These are phyloP conservation scores for Thalassiosira livingstoniorum DNA, from an alignment of 352 stramenopile species.

Conservation along the genomic window DNA sequence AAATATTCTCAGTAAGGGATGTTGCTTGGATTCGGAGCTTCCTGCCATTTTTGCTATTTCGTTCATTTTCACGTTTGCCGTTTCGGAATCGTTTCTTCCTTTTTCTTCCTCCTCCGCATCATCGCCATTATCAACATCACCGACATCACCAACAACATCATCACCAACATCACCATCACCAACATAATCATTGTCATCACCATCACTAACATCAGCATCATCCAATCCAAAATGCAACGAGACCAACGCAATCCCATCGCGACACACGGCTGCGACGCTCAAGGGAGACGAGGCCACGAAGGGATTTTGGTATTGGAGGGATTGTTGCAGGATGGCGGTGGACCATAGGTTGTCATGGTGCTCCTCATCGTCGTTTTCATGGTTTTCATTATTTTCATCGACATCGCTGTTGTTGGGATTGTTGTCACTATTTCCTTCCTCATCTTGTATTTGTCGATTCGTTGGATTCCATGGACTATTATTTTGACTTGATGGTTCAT, in stretches of 20 bases:
- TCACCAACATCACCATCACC: neutral
- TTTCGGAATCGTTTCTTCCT: neutral
- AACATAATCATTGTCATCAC: slow-evolving; percentile 20
- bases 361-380: no score
- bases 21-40: neutral
- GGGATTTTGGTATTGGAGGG: slow-evolving; percentile 51
- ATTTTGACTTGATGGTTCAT: neutral
- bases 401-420: neutral
- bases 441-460: neutral
- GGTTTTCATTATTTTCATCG: neutral
- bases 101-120: neutral
- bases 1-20: slow-evolving; percentile 8
- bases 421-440: neutral
- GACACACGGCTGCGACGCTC: slow-evolving; percentile 67
- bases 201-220: slow-evolving; percentile 25
- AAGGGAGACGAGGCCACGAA: slow-evolving; percentile 68
- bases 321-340: slow-evolving; percentile 1
- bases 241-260: slow-evolving; percentile 67
- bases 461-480: neutral
- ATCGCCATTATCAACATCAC: neutral
- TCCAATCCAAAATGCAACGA: slow-evolving; percentile 65
- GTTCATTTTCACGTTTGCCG: neutral
- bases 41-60: neutral
- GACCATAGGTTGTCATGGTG: no score
- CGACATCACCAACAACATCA: no score